phyloP scores from a whole-genome alignment of 805 yeast genomes.

The Candida manassasensis region DNA sequence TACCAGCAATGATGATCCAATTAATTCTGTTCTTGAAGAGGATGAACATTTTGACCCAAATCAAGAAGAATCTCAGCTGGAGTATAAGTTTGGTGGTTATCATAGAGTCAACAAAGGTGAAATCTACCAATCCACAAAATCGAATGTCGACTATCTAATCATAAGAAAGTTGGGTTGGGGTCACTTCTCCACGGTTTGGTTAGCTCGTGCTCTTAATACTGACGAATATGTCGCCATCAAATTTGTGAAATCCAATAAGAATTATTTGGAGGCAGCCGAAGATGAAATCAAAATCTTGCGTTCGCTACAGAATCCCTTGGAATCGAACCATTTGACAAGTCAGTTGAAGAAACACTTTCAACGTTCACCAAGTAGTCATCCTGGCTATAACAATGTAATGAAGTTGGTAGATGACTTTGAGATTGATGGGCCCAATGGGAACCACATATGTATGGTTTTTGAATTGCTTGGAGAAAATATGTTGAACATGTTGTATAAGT shows the following conservation, averaged over 20 bases:
- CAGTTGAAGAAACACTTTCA: slow-evolving; percentile 10
- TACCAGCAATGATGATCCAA: slow-evolving; percentile 4
- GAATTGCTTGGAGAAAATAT: slow-evolving; percentile 62
- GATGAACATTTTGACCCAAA: slow-evolving; percentile 20
- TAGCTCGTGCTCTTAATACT: slow-evolving; percentile 32
- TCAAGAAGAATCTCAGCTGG: slow-evolving; percentile 47
- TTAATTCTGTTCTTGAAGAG: slow-evolving; percentile 1
- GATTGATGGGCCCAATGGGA: slow-evolving; percentile 58
- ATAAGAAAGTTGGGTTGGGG: slow-evolving; percentile 68
- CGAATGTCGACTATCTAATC: slow-evolving; percentile 39
- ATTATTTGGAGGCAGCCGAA: slow-evolving; percentile 57
- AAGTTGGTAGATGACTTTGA: slow-evolving; percentile 51
- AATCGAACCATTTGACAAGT: slow-evolving; percentile 11
- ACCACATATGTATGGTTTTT: slow-evolving; percentile 62
- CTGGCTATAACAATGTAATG: slow-evolving; percentile 51
- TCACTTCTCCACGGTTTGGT: slow-evolving; percentile 69
- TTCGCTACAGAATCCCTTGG: slow-evolving; percentile 21
- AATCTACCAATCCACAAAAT: slow-evolving; percentile 37
- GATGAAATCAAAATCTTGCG: slow-evolving; percentile 56
- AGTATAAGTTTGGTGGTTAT: slow-evolving; percentile 59
- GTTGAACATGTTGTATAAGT: slow-evolving; percentile 46
- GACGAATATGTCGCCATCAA: slow-evolving; percentile 56
- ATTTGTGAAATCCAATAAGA: slow-evolving; percentile 50
- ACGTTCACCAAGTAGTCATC: slow-evolving; percentile 23
- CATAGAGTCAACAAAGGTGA: slow-evolving; percentile 60